A percentile compares a stretch with the other conserved stretches of the same genome.
Evolutionary conservation across 768 basidiomycete species (phyloP).

Genomic region (Russula sp.): DNA sequence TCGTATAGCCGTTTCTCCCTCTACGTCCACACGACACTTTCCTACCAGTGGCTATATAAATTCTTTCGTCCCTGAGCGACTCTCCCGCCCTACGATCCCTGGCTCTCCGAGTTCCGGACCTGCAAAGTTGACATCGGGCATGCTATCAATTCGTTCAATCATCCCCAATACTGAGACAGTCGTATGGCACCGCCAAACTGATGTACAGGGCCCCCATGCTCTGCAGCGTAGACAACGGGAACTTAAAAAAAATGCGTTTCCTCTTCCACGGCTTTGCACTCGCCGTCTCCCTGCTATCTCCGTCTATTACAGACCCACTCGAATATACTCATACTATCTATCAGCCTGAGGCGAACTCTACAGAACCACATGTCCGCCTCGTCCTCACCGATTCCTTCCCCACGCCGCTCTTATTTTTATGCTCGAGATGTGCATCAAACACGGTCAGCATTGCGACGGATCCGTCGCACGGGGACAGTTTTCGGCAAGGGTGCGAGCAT

Average conservation of each 20-base stretch:
- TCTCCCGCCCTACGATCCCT: constrained; percentile 28
- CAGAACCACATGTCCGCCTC: constrained; percentile 26
- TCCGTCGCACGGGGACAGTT: too few species aligned
- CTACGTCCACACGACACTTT: constrained; percentile 9
- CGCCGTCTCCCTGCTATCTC: constrained; percentile 7
- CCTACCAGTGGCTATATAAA: constrained; percentile 11
- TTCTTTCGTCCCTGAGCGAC: constrained; percentile 21
- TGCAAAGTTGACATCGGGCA: constrained; percentile 7
- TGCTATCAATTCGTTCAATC: constrained; percentile 5
- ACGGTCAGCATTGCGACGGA: too few species aligned
- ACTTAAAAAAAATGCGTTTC: constrained; percentile 16
- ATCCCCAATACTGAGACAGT: not conserved
- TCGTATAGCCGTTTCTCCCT: not conserved
- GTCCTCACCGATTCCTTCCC: constrained; percentile 37
- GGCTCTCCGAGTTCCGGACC: constrained; percentile 27
- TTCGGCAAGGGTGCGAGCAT: constrained; percentile 49
- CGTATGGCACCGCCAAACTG: not conserved
- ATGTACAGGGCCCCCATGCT: constrained; percentile 18
- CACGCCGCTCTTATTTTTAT: constrained; percentile 50
- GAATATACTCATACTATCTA: constrained; percentile 19
- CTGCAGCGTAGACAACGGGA: constrained; percentile 17
- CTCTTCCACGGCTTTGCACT: constrained; percentile 28
- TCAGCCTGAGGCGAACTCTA: not conserved
- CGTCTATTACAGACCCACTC: constrained; percentile 24
- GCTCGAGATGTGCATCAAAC: constrained; percentile 36